A percentile compares a stretch with the other conserved stretches of the same genome.
These are phyloP conservation scores for Kwoniella sp. DNA, from an alignment of 768 basidiomycete genomes.

Conservation along the genomic window DNA sequence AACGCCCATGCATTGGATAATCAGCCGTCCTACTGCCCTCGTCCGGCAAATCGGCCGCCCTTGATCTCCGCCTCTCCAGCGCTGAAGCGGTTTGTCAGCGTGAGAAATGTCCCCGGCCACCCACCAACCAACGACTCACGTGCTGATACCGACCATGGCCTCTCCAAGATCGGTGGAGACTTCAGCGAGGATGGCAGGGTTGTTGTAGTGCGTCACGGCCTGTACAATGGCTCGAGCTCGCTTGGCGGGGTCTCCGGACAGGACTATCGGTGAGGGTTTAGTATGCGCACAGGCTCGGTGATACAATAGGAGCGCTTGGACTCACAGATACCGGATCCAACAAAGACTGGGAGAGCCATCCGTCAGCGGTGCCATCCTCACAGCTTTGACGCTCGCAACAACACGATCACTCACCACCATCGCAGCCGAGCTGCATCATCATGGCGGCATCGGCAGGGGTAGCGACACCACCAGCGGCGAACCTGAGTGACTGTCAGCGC, in stretches of 20 bases:
- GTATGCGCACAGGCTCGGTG: constrained; percentile 1
- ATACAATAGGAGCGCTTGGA: constrained; percentile 41
- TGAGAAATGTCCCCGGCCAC: too few relatives aligned
- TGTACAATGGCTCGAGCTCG: constrained; percentile 94
- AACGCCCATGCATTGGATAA: too few relatives aligned
- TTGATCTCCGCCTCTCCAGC: constrained; percentile 26
- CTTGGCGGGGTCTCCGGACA: constrained; percentile 91
- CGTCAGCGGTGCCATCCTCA: constrained; percentile 10
- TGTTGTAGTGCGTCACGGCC: constrained; percentile 95
- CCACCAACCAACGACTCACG: constrained; percentile 25
- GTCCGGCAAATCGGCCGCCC: constrained; percentile 43
- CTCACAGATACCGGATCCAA: constrained; percentile 95
- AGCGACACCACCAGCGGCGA: constrained; percentile 90
- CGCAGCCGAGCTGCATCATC: constrained; percentile 98
- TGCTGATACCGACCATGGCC: constrained; percentile 81
- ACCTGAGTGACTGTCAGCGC: too few relatives aligned
- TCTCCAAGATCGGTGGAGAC: constrained; percentile 68
- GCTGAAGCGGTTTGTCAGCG: too few relatives aligned
- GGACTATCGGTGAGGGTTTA: constrained; percentile 15
- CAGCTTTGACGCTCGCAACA: background rate
- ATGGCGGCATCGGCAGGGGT: constrained; percentile 96
- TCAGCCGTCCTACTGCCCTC: constrained; percentile 31
- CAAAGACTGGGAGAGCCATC: constrained; percentile 65
- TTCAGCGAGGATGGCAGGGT: constrained; percentile 85
- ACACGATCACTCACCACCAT: constrained; percentile 65